Evolutionary conservation across 768 basidiomycete species (phyloP), one percentile per base, ranked within the genome.

Genomic region (Guyanaporus albipodus): DNA sequence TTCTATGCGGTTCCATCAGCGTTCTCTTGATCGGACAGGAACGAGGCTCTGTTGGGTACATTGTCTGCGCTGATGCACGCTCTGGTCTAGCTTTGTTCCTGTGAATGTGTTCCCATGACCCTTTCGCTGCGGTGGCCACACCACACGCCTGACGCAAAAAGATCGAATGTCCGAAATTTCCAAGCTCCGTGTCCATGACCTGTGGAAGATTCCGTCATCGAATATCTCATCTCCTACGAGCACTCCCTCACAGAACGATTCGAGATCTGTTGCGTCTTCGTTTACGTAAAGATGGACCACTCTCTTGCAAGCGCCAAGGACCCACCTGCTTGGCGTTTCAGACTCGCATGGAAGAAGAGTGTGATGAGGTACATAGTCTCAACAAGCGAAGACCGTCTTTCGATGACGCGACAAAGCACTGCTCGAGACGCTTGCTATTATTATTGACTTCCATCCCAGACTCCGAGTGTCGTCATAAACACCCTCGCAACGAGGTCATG

Each of bases 301-400:
- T 17, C 10, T 8, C 17, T 34, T 14, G 50, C 31, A 24, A 39
- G 14, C 15, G 23, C 28, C 37, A 19, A 12, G 28, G 17, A 19
- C 35, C 47, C n/a, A 38, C 17, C 24, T 21, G 26, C 32, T 46
- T 53, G 31, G 44, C 32, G 44, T 53, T 53, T 47, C 52, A 47
- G 51, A 38, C 18, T 28, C 34, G 28, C 27, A 23, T 33, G 42
- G 41, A 23, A 31, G 29, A 9, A 14, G 5, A 28, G 12, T 12
- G 8, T 8, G 36, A 23, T 28, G 18, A 22, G 29, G 23, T 46
- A 38, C 36, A 38, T 2, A 6, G 8, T 18, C 21, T 45, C 37
- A 22, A 14, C 10, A 15, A n/a, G 11, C 34, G 32, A 12, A 15
- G 18, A 21, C 22, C 21, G 9, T 22, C 6, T 21, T 36, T 31